A percentile compares a stretch with the other conserved stretches of the same genome.
Evolutionary conservation across 441 rosid species (phyloP).

Genomic region (Bruguiera hainesii): DNA sequence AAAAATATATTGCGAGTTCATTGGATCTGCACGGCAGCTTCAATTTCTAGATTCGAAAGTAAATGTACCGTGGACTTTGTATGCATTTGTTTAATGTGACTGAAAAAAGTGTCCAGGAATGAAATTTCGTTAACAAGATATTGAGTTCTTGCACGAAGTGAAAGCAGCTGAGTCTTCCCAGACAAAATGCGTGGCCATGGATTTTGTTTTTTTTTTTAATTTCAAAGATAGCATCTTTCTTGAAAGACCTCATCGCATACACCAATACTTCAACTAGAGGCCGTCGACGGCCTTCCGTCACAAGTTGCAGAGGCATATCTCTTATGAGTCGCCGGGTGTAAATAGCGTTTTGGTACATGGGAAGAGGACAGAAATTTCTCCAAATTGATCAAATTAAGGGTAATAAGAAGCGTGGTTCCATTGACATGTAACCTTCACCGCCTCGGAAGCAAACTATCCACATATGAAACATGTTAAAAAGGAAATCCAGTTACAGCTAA

Average conservation of each 20-base stretch:
- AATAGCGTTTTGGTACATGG: not conserved
- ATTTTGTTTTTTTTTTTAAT: no score
- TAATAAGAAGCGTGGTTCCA: not conserved
- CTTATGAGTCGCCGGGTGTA: not conserved
- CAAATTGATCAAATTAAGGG: no score
- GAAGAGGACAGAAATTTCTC: not conserved
- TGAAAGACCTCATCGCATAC: not conserved
- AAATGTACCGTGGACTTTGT: no score
- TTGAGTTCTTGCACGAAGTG: no score
- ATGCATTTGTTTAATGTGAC: no score
- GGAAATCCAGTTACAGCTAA: slow-evolving; percentile 4
- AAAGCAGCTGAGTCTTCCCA: no score
- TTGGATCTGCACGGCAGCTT: no score
- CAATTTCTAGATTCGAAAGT: no score
- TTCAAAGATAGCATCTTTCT: not conserved
- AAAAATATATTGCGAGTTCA: no score
- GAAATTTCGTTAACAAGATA: no score
- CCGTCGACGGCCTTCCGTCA: not conserved
- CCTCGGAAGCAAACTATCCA: not conserved
- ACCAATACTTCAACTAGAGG: not conserved
- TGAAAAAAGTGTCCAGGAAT: no score
- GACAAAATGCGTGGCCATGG: no score
- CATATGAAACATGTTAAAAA: not conserved
- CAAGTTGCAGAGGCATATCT: not conserved
- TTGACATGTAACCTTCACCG: not conserved